These are phyloP conservation scores for Moricandia arvensis DNA, from an alignment of 345 rosid species.

Conservation along the genomic window DNA sequence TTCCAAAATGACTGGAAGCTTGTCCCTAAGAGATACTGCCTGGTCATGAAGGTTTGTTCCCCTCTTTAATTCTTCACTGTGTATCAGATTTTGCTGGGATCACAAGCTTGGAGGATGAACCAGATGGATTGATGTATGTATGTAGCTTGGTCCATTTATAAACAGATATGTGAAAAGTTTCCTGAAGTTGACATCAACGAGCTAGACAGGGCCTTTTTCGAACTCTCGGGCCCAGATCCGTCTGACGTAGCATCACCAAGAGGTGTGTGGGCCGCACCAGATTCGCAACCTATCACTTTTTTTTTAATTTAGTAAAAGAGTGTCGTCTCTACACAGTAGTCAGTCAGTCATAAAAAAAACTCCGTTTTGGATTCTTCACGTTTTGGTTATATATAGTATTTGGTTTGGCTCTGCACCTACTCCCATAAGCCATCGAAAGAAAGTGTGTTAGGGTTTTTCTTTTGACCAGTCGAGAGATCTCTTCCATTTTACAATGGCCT, in stretches of 20 bases:
- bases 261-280: not conserved
- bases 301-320: constrained; percentile 19
- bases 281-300: constrained; percentile 13
- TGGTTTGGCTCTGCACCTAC: constrained; percentile 34
- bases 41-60: not conserved
- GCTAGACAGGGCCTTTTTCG: not conserved
- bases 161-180: not conserved
- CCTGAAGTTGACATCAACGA: not conserved
- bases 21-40: constrained; percentile 8
- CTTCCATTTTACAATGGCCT: constrained; percentile 49
- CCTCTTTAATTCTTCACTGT: constrained; percentile 6
- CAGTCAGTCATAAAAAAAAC: constrained; percentile 17
- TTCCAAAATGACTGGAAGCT: not conserved
- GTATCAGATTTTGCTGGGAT: not conserved
- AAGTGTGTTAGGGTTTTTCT: constrained; percentile 24
- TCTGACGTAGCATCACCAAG: constrained; percentile 24
- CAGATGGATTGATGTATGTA: not conserved
- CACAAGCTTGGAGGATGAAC: not conserved
- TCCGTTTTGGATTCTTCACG: constrained; percentile 33
- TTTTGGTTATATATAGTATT: not conserved
- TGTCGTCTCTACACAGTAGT: constrained; percentile 13
- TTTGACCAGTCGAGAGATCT: constrained; percentile 24
- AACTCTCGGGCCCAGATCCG: constrained; percentile 14
- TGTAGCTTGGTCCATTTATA: not conserved
- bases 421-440: constrained; percentile 27